These are phyloP conservation scores for Solanum appendiculatum DNA, from an alignment of 257 asterid species.

Conservation along the genomic window DNA sequence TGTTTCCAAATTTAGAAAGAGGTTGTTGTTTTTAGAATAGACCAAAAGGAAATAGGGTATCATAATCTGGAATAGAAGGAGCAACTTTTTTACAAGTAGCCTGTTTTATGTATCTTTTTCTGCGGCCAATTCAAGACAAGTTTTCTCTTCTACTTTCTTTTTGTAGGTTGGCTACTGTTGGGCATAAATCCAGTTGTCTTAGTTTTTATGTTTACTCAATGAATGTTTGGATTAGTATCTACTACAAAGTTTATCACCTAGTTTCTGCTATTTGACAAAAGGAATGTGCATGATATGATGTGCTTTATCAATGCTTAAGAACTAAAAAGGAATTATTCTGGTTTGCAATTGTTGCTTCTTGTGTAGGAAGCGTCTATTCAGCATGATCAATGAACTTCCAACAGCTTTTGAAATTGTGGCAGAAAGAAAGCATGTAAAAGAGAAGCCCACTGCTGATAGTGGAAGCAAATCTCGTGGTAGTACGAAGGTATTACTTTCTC, in stretches of 20 bases:
- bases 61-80: neutral
- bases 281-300: neutral
- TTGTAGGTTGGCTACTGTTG: neutral
- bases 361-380: slow-evolving; percentile 76
- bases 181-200: neutral
- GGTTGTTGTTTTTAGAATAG: neutral
- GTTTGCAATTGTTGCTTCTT: neutral
- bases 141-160: neutral
- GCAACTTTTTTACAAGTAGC: neutral
- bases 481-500: slow-evolving; percentile 40
- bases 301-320: neutral
- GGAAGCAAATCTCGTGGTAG: slow-evolving; percentile 89
- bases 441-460: slow-evolving; percentile 78
- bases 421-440: slow-evolving; percentile 69
- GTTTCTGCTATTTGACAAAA: neutral
- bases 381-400: slow-evolving; percentile 77
- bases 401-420: slow-evolving; percentile 80
- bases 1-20: neutral
- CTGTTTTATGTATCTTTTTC: neutral
- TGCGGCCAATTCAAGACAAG: neutral
- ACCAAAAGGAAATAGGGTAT: neutral
- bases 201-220: neutral
- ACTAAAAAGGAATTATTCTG: neutral
- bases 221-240: neutral
- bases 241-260: neutral